These are phyloP conservation scores for Pichia insulana DNA, from an alignment of 805 yeast species.

Conservation along the genomic window DNA sequence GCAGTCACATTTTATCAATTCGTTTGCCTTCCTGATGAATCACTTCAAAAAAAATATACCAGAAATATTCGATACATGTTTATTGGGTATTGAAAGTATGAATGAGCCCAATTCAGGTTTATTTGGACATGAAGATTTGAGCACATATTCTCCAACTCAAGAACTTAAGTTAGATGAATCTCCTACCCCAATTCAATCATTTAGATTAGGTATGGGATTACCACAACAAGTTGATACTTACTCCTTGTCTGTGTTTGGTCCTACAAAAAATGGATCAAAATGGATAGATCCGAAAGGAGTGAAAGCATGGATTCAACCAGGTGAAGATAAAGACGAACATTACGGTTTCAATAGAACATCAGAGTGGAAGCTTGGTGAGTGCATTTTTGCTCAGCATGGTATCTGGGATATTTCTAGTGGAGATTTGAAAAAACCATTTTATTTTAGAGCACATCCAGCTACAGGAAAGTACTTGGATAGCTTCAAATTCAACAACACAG, in stretches of 20 bases:
- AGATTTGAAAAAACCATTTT: conserved; percentile 39
- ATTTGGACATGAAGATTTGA: conserved; percentile 53
- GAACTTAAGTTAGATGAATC: conserved; percentile 69
- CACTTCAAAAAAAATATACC: conserved; percentile 35
- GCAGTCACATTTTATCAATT: conserved; percentile 51
- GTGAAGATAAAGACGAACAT: conserved; percentile 44
- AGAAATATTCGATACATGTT: conserved; percentile 35
- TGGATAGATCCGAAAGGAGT: conserved; percentile 58
- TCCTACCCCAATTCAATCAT: conserved; percentile 71
- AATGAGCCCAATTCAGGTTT: conserved; percentile 82
- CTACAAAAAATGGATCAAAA: conserved; percentile 50
- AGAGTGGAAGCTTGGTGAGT: conserved; percentile 63
- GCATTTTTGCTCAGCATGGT: conserved; percentile 74
- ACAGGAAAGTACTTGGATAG: conserved; percentile 36
- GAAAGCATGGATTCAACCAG: conserved; percentile 54
- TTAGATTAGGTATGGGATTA: conserved; percentile 73
- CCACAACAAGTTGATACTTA: conserved; percentile 61
- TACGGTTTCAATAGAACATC: conserved; percentile 64
- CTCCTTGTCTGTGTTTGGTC: conserved; percentile 67
- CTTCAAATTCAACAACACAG: conserved; percentile 51
- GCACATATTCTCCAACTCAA: conserved; percentile 46
- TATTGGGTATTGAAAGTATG: conserved; percentile 74
- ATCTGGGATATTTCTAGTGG: conserved; percentile 54
- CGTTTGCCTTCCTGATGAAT: conserved; percentile 42
- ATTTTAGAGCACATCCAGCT: conserved; percentile 36